These are phyloP conservation scores for Yarrowia alimentaria DNA, from an alignment of 805 yeast genomes.

Conservation along the genomic window DNA sequence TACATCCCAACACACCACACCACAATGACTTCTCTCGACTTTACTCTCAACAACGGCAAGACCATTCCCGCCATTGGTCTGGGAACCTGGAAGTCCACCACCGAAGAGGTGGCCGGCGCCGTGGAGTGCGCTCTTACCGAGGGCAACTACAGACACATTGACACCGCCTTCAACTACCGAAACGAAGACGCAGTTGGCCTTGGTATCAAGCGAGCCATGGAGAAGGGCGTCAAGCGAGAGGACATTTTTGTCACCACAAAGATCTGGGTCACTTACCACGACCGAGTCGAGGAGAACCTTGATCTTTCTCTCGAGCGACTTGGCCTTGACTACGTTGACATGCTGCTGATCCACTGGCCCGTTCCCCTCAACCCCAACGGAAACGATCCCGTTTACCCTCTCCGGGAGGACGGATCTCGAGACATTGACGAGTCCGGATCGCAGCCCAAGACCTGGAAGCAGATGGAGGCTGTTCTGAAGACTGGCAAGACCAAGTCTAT, in stretches of 20 bases:
- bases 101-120: too few relatives aligned
- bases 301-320: conserved; percentile 51
- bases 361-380: too few relatives aligned
- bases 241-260: conserved; percentile 64
- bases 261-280: conserved; percentile 47
- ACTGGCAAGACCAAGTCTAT: conserved; percentile 52
- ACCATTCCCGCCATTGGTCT: too few relatives aligned
- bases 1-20: background rate
- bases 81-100: too few relatives aligned
- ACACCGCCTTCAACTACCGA: too few relatives aligned
- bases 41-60: too few relatives aligned
- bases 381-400: too few relatives aligned
- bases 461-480: conserved; percentile 56
- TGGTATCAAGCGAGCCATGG: conserved; percentile 47
- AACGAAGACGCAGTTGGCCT: conserved; percentile 70
- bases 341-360: too few relatives aligned
- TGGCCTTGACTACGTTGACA: conserved; percentile 60
- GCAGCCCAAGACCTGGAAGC: conserved; percentile 62
- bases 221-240: conserved; percentile 45
- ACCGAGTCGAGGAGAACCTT: conserved; percentile 48
- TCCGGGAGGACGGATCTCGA: too few relatives aligned
- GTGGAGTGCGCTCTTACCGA: too few relatives aligned
- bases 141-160: too few relatives aligned
- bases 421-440: too few relatives aligned
- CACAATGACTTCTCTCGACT: background rate